Conservation (phyloP, 1,284 basidiomycete genomes). For the Apiotrichum gracile region DNA sequence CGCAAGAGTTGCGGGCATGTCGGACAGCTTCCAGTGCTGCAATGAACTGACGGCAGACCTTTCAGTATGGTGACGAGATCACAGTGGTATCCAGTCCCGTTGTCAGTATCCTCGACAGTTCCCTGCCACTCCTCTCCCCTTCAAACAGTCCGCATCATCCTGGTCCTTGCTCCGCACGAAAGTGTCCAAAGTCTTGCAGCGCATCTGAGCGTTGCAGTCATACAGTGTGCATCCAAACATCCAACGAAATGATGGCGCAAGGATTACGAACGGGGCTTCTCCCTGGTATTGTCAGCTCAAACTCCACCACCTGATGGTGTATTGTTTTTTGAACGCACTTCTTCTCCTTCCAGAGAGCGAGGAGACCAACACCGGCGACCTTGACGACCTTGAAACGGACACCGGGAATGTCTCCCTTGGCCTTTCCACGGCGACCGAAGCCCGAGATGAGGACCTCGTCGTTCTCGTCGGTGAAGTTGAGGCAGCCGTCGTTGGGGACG, state of each 20-base stretch:
- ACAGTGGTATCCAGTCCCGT: no score
- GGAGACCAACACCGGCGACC: slow-evolving; percentile 97
- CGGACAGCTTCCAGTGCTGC: no score
- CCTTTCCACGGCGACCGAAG: slow-evolving; percentile 99
- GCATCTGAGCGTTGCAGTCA: slow-evolving; percentile 11
- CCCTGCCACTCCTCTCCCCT: no score
- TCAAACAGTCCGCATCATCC: no score
- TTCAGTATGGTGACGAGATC: no score
- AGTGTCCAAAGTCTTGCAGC: background rate
- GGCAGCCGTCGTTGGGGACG: slow-evolving; percentile 92
- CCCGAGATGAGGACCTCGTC: slow-evolving; percentile 99
- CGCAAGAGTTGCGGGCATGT: no score
- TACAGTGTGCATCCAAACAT: slow-evolving; percentile 22
- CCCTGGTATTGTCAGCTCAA: slow-evolving; percentile 51
- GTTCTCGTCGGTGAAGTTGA: slow-evolving; percentile 97
- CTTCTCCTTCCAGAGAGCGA: slow-evolving; percentile 98
- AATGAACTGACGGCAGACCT: no score
- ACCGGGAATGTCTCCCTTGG: slow-evolving; percentile 54
- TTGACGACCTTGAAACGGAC: slow-evolving; percentile 99
- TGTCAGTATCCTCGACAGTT: no score
- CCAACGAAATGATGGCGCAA: slow-evolving; percentile 5
- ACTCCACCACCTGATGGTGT: background rate
- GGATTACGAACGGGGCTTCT: slow-evolving; percentile 80
- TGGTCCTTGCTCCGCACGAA: background rate
- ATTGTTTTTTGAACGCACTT: slow-evolving; percentile 56